A percentile compares a stretch with the other conserved stretches of the same genome.
Evolutionary conservation across 805 yeast species (phyloP).

Genomic region (Starmerella vitae): DNA sequence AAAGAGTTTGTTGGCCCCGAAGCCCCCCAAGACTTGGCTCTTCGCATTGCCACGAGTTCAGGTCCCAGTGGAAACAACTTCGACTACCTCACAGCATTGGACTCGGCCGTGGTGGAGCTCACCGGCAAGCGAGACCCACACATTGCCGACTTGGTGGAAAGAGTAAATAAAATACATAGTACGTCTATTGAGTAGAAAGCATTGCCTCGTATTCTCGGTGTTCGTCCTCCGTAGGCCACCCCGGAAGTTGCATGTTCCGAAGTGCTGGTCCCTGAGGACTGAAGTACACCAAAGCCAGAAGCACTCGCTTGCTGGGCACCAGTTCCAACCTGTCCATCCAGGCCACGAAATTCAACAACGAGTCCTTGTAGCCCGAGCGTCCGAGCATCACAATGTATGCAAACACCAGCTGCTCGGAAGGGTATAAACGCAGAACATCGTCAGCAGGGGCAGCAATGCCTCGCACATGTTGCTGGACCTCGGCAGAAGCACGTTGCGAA

Average conservation of each 20-base stretch:
- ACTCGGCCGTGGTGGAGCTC: conserved; percentile 35
- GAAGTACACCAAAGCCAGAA: conserved; percentile 30
- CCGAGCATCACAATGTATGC: conserved; percentile 40
- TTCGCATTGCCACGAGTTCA: conserved; percentile 37
- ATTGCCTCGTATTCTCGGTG: conserved; percentile 15
- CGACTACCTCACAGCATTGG: conserved; percentile 52
- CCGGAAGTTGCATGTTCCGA: conserved; percentile 17
- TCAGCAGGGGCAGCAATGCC: conserved; percentile 25
- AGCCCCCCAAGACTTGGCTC: conserved; percentile 42
- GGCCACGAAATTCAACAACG: conserved; percentile 37
- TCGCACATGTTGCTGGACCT: conserved; percentile 36
- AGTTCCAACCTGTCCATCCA: conserved; percentile 42
- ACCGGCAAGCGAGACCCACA: conserved; percentile 34
- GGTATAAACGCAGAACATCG: conserved; percentile 29
- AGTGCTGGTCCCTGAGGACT: conserved; percentile 24
- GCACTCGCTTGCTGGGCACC: conserved; percentile 31
- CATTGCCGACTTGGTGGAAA: conserved; percentile 28
- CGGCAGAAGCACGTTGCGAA: conserved; percentile 46
- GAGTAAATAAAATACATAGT: conserved; percentile 23
- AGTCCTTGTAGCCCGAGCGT: conserved; percentile 35
- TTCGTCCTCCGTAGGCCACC: conserved; percentile 26
- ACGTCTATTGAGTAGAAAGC: no score
- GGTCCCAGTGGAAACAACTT: conserved; percentile 79
- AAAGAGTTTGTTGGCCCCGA: conserved; percentile 82
- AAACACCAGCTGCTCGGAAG: conserved; percentile 38